Percentiles rank a stretch among this genome's conserved stretches.
These are phyloP conservation scores for Trichoderma sp. DNA, from an alignment of 2,329 filamentous ascomycete species.

Conservation along the genomic window DNA sequence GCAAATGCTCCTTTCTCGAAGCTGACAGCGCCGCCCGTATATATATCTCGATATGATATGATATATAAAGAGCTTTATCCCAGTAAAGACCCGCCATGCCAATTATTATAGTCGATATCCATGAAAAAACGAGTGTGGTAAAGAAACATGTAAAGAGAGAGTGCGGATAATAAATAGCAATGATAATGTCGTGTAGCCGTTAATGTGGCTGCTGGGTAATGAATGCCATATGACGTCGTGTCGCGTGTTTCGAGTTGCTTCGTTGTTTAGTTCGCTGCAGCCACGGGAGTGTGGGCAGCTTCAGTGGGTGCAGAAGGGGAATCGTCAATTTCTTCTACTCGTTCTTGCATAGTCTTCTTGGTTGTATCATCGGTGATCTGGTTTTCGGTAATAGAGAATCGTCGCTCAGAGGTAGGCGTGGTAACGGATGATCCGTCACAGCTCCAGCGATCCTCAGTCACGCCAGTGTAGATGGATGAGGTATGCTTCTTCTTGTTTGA, in stretches of 20 bases:
- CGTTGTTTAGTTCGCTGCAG: slow-evolving; percentile 20
- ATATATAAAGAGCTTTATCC: slow-evolving; percentile 22
- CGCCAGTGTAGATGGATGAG: slow-evolving; percentile 44
- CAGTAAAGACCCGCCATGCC: slow-evolving; percentile 24
- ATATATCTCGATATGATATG: slow-evolving; percentile 8
- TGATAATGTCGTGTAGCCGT: slow-evolving; percentile 17
- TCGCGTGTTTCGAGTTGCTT: slow-evolving; percentile 18
- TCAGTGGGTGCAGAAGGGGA: slow-evolving; percentile 15
- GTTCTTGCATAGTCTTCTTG: slow-evolving; percentile 34
- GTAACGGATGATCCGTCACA: slow-evolving; percentile 42
- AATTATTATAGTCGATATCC: slow-evolving; percentile 21
- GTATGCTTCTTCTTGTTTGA: slow-evolving; percentile 40
- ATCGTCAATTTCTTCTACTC: slow-evolving; percentile 24
- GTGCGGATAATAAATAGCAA: slow-evolving; percentile 2
- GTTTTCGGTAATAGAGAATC: slow-evolving; percentile 38
- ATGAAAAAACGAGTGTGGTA: background rate
- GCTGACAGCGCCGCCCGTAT: slow-evolving; percentile 18
- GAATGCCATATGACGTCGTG: slow-evolving; percentile 26
- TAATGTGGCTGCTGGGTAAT: slow-evolving; percentile 18
- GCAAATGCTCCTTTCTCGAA: slow-evolving; percentile 15
- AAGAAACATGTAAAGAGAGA: background rate
- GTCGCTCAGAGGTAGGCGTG: slow-evolving; percentile 43
- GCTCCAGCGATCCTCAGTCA: slow-evolving; percentile 42
- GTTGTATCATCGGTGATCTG: slow-evolving; percentile 37
- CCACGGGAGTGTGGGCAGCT: background rate